Conservation (phyloP, 345 rosid genomes). For the Eutrema yunnanense region DNA sequence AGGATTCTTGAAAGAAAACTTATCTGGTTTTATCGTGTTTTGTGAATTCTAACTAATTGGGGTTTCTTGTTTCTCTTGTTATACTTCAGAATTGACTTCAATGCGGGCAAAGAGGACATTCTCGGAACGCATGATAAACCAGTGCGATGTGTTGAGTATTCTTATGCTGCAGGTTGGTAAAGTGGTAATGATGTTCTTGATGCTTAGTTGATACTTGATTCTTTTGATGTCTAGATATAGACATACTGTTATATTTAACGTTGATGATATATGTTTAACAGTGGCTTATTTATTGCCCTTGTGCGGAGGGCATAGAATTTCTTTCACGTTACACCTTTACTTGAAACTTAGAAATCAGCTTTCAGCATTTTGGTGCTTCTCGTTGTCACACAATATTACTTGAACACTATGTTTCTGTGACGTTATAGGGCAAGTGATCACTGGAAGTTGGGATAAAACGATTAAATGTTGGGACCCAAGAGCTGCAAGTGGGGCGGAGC, state of each 20-base stretch:
- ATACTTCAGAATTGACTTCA: conserved; percentile 75
- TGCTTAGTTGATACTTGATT: background rate
- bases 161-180: conserved; percentile 87
- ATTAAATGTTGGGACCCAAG: conserved; percentile 97
- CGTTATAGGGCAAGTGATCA: conserved; percentile 78
- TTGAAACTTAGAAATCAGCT: background rate
- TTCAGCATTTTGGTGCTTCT: background rate
- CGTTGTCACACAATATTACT: background rate
- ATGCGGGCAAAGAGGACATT: conserved; percentile 70
- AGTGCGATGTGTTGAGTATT: conserved; percentile 87
- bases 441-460: conserved; percentile 96
- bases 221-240: background rate
- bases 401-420: conserved; percentile 7
- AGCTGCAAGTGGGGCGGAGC: conserved; percentile 87
- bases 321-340: background rate
- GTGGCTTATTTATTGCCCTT: background rate
- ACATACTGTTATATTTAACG: background rate
- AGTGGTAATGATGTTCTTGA: background rate
- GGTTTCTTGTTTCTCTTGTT: background rate
- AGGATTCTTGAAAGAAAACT: background rate
- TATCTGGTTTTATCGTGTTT: background rate
- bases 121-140: conserved; percentile 88
- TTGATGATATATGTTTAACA: background rate
- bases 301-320: background rate
- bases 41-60: background rate